Percentiles rank a stretch among this genome's conserved stretches.
Evolutionary conservation across 352 stramenopile species (phyloP).

Genomic region (Phytophthora pinifolia): DNA sequence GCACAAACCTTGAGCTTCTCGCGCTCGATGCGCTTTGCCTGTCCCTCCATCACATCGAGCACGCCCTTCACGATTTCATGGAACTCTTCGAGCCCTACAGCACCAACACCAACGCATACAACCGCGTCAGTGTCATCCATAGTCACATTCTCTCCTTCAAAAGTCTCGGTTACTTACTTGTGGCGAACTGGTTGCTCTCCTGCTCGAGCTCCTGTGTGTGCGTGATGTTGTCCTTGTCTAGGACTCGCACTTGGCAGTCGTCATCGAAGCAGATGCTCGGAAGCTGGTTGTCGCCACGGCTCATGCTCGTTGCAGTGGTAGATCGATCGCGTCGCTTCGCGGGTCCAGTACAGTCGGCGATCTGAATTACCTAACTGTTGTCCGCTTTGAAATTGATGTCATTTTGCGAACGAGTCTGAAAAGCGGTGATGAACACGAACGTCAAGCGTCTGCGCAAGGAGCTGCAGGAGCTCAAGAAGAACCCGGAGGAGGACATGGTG

Average conservation of each 20-base stretch:
- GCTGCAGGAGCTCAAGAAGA: slow-evolving; percentile 84
- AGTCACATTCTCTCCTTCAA: not conserved
- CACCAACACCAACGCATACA: slow-evolving; percentile 1
- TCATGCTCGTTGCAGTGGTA: slow-evolving; percentile 38
- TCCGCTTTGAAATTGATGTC: not conserved
- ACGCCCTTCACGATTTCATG: slow-evolving; percentile 81
- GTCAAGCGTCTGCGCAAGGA: slow-evolving; percentile 88
- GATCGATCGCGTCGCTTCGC: slow-evolving; percentile 18
- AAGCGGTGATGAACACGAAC: slow-evolving; percentile 79
- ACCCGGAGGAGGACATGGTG: slow-evolving; percentile 88
- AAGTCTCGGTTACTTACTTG: slow-evolving; percentile 33
- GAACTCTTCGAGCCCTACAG: slow-evolving; percentile 78
- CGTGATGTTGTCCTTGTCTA: slow-evolving; percentile 78
- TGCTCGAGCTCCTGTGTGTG: slow-evolving; percentile 79
- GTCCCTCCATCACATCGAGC: slow-evolving; percentile 75
- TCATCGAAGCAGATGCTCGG: slow-evolving; percentile 82
- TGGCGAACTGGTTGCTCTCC: slow-evolving; percentile 84
- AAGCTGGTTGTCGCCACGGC: slow-evolving; percentile 67
- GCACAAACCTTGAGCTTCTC: slow-evolving; percentile 74
- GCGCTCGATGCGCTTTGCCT: slow-evolving; percentile 76
- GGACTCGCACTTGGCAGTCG: slow-evolving; percentile 73
- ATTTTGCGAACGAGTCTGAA: slow-evolving; percentile 5
- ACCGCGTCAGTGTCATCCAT: not conserved
- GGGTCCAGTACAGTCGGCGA: not conserved
- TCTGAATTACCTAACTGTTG: not conserved